Evolutionary conservation across 2,329 filamentous ascomycete species (phyloP), one percentile per base, ranked within the genome.

Genomic region (Microdochium trichocladiopsis): DNA sequence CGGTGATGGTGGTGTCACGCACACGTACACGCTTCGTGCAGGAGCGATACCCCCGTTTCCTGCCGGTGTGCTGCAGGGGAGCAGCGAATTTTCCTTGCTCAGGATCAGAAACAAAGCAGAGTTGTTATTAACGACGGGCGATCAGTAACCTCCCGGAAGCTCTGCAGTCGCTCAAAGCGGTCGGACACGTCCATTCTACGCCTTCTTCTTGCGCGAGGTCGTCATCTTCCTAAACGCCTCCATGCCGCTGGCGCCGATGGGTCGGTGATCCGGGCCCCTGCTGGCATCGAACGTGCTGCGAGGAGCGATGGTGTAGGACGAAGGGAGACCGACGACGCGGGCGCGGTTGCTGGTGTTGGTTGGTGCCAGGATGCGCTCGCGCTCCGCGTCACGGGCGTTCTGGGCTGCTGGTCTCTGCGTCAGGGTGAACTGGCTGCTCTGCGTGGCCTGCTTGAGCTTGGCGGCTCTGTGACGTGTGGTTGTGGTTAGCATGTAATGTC

Each of bases 211-310:
- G 56, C 75, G 75, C 68, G 82, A 84, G 61, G 82, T 76, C 10
- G 80, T 83, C 76, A 86, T 84, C 69, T 76, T 82, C 56, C 80
- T 75, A 70, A 86, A 86, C 1, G 83, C 82, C 58, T 84, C 82
- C 65, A 82, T 73, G 53, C 82, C 83, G 55, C 75, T 76, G n/a
- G 82, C 76, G 50, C 83, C 83, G 56, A 86, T 79, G 11, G 83
- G 83, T 43, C 80, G 73, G 57, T 79, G 79, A 57, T 82, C 79
- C 5, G 74, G 68, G 3, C 69, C 72, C 41, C 72, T 70, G 25
- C 68, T 69, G 21, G 77, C 74, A 58, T 83, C 79, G 58, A 83
- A 85, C 0, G 79, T 85, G 64, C 82, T 86, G 63, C 75, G 76
- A 4, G 80, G 80, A 9, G 80, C 80, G 56, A 84, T 76, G 8